These are phyloP conservation scores for Lithospermum erythrorhizon DNA, from an alignment of 257 asterid species.

Conservation along the genomic window DNA sequence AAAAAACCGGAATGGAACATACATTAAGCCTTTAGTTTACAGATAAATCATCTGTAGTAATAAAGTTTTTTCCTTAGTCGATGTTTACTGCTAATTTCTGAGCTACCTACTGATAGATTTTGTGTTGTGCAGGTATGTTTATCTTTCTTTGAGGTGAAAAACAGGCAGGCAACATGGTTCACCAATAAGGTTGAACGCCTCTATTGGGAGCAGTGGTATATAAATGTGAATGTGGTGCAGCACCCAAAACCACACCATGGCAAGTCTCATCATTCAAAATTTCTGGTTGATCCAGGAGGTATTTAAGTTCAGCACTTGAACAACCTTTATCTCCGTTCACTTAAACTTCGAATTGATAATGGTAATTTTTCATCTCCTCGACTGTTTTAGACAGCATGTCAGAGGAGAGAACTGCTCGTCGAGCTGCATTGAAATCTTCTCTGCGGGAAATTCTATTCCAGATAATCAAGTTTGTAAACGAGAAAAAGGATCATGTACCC, in stretches of 20 bases:
- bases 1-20: no score
- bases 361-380: conserved; percentile 3
- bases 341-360: background rate
- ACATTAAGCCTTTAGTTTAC: background rate
- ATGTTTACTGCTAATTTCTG: background rate
- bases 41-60: background rate
- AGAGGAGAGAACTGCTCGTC: conserved; percentile 63
- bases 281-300: conserved; percentile 80
- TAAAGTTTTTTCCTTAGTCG: background rate
- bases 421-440: conserved; percentile 60
- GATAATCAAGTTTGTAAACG: conserved; percentile 82
- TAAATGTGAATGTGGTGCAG: conserved; percentile 64
- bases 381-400: conserved; percentile 34
- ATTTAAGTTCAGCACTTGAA: background rate
- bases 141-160: conserved; percentile 79
- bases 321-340: background rate
- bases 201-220: conserved; percentile 90
- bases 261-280: conserved; percentile 58
- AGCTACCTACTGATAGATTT: conserved; percentile 11
- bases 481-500: conserved; percentile 93
- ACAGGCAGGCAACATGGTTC: conserved; percentile 90
- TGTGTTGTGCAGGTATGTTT: conserved; percentile 56
- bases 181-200: conserved; percentile 80
- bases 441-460: conserved; percentile 85
- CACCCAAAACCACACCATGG: conserved; percentile 60